Percentiles rank a stretch among this genome's conserved stretches.
These are phyloP conservation scores for Arabidopsis arenosa DNA, from an alignment of 345 rosid genomes.

Conservation along the genomic window DNA sequence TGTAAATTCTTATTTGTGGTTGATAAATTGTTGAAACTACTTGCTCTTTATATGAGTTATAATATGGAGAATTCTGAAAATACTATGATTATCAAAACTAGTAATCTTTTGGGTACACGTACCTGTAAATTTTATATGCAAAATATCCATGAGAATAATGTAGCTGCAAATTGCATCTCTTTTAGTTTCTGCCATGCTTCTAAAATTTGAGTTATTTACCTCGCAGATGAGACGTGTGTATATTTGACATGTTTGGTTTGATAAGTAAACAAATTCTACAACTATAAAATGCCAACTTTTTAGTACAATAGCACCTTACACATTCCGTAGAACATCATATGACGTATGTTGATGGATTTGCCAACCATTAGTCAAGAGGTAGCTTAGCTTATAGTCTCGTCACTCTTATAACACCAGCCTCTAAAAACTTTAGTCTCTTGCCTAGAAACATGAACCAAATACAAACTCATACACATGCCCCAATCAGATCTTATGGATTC, in stretches of 20 bases:
- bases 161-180: background rate
- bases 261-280: background rate
- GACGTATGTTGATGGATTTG: background rate
- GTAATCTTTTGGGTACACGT: background rate
- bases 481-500: background rate
- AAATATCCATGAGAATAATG: background rate
- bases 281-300: background rate
- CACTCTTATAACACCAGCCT: background rate
- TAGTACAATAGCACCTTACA: conserved; percentile 8
- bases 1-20: conserved; percentile 23
- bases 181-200: background rate
- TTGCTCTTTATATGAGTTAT: conserved; percentile 12
- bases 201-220: background rate
- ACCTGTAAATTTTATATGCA: background rate
- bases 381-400: background rate
- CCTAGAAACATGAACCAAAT: background rate
- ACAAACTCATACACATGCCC: background rate
- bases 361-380: background rate
- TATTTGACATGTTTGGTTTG: background rate
- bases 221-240: background rate
- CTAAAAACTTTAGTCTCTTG: conserved; percentile 1
- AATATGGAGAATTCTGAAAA: background rate
- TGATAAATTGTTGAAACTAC: conserved; percentile 30
- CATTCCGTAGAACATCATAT: background rate
- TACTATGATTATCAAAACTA: background rate